These are phyloP conservation scores for Phytophthora colocasiae DNA, from an alignment of 352 stramenopile species.

Conservation along the genomic window DNA sequence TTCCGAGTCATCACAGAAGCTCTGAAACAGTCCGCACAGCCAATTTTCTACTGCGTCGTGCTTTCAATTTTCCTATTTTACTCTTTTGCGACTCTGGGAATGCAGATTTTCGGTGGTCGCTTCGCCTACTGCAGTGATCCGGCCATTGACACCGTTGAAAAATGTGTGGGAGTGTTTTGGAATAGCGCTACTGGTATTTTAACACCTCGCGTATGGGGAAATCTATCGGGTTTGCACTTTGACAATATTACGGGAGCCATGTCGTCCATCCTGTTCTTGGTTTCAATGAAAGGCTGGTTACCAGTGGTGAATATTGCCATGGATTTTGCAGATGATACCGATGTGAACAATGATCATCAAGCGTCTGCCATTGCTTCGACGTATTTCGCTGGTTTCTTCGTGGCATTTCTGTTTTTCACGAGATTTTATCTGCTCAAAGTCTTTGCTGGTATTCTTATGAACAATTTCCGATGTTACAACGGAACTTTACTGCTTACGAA, in stretches of 20 bases:
- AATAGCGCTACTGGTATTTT: slow-evolving; percentile 57
- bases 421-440: slow-evolving; percentile 82
- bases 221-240: slow-evolving; percentile 82
- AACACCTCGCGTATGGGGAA: slow-evolving; percentile 80
- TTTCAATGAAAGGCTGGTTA: slow-evolving; percentile 89
- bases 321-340: slow-evolving; percentile 55
- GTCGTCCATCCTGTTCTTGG: slow-evolving; percentile 75
- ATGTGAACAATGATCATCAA: slow-evolving; percentile 73
- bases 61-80: slow-evolving; percentile 86
- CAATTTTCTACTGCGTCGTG: slow-evolving; percentile 86
- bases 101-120: slow-evolving; percentile 85
- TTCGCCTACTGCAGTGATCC: slow-evolving; percentile 87
- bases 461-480: slow-evolving; percentile 89
- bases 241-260: slow-evolving; percentile 85
- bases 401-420: slow-evolving; percentile 81
- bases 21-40: slow-evolving; percentile 71
- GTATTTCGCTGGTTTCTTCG: slow-evolving; percentile 86
- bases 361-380: slow-evolving; percentile 75
- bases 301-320: slow-evolving; percentile 85
- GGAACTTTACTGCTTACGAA: slow-evolving; percentile 80
- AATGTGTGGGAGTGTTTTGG: slow-evolving; percentile 78
- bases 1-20: slow-evolving; percentile 88
- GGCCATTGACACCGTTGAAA: slow-evolving; percentile 40
- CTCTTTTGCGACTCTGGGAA: slow-evolving; percentile 84
- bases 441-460: slow-evolving; percentile 87